Percentiles rank a stretch among this genome's conserved stretches.
Conservation (phyloP, 2,329 filamentous ascomycete species). For the Exophiala bonariae region DNA sequence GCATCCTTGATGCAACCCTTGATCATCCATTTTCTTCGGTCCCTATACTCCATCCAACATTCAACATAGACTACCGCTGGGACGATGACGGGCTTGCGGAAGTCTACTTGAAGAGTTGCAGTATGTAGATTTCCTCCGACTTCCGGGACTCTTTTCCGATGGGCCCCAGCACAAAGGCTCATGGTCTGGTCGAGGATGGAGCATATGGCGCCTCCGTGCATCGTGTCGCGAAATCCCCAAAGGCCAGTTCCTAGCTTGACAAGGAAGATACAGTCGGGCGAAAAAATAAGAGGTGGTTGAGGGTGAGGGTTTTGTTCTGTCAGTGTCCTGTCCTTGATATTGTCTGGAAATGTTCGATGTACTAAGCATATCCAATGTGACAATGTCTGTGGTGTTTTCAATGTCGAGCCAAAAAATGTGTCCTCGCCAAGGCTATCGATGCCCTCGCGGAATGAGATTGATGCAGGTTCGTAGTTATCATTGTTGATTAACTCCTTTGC, state of each 20-base stretch:
- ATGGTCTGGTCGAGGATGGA: constrained; percentile 1
- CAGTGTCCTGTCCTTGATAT: background rate
- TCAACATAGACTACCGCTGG: background rate
- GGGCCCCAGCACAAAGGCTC: background rate
- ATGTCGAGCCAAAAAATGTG: background rate
- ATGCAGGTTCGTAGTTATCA: background rate
- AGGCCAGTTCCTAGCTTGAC: background rate
- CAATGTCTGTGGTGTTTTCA: background rate
- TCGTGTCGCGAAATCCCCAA: background rate
- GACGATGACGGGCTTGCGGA: background rate
- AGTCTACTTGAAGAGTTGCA: background rate
- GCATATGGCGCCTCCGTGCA: constrained; percentile 7
- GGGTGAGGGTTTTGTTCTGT: background rate
- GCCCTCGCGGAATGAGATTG: background rate
- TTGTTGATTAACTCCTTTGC: background rate
- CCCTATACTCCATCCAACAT: background rate
- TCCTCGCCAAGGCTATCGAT: background rate
- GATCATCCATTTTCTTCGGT: background rate
- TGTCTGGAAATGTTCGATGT: background rate
- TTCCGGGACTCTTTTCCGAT: background rate
- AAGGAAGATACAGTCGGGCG: background rate
- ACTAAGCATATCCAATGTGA: constrained; percentile 1
- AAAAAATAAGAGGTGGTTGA: background rate
- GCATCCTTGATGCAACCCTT: background rate
- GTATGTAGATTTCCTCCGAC: background rate